Percentiles rank a stretch among this genome's conserved stretches.
Evolutionary conservation across 163 green algal genomes (phyloP).

Genomic region (Scenedesmus sp.): DNA sequence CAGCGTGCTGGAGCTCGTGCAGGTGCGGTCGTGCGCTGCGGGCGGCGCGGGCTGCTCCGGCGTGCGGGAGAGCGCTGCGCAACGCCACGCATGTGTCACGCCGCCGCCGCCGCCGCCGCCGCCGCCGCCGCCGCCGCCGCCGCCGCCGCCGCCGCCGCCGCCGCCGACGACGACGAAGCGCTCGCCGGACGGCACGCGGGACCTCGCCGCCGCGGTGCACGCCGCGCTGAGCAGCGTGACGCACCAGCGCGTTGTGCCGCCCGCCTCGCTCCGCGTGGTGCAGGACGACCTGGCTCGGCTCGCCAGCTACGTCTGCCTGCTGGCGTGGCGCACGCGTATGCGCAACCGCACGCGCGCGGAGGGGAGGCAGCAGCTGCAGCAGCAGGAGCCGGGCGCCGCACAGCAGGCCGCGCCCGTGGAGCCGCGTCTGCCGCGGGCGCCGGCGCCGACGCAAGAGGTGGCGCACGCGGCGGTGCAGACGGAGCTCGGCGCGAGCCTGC

Average conservation of each 20-base stretch:
- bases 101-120: neutral
- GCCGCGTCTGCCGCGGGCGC: neutral
- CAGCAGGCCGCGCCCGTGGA: neutral
- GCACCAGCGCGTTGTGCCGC: constrained; percentile 10
- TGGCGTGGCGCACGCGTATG: constrained; percentile 28
- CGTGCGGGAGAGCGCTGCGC: neutral
- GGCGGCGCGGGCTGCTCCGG: neutral
- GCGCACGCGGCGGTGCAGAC: constrained; percentile 15
- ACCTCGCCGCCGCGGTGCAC: constrained; percentile 37
- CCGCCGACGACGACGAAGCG: neutral
- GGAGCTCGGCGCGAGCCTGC: constrained; percentile 12
- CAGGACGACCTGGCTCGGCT: constrained; percentile 3
- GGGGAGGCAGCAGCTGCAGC: neutral
- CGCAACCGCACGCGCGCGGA: no score
- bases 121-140: neutral
- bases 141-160: neutral
- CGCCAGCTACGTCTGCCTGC: constrained; percentile 35
- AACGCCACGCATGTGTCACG: neutral
- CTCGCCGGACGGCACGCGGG: constrained; percentile 26
- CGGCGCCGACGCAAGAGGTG: neutral
- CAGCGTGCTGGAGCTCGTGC: constrained; percentile 9
- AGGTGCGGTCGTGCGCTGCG: neutral
- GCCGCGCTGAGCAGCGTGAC: neutral
- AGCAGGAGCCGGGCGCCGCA: no score
- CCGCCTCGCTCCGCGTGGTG: neutral